Evolutionary conservation across 1,284 basidiomycete genomes (phyloP).

Genomic region (Agaricales sp.): DNA sequence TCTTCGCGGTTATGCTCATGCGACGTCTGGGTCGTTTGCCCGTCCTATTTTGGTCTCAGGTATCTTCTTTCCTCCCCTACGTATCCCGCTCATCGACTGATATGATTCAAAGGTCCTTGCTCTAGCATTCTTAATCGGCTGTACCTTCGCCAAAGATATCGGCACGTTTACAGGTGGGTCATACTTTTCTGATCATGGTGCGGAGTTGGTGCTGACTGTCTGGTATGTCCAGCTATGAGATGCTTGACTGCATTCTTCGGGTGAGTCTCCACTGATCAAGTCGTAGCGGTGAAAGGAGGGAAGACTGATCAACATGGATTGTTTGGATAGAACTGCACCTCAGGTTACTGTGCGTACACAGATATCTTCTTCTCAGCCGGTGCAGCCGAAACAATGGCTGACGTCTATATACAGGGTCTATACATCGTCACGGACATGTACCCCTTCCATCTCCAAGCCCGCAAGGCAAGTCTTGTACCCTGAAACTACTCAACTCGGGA

Average conservation of each 20-base stretch:
- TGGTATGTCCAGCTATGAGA: conserved; percentile 48
- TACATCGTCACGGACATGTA: conserved; percentile 61
- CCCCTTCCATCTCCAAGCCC: conserved; percentile 67
- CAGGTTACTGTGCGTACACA: conserved; percentile 63
- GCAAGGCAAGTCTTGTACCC: conserved; percentile 33
- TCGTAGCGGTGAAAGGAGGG: neutral
- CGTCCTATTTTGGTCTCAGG: conserved; percentile 55
- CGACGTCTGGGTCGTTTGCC: conserved; percentile 50
- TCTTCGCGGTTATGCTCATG: conserved; percentile 50
- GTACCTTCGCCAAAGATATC: conserved; percentile 43
- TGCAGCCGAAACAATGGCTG: neutral
- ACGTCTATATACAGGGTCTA: conserved; percentile 34
- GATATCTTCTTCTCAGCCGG: conserved; percentile 11
- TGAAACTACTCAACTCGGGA: conserved; percentile 1
- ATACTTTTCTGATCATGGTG: neutral
- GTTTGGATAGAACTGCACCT: conserved; percentile 40
- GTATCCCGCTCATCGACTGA: conserved; percentile 7
- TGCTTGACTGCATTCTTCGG: conserved; percentile 64
- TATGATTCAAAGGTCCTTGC: conserved; percentile 29
- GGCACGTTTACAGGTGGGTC: conserved; percentile 37
- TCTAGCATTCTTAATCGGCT: conserved; percentile 38
- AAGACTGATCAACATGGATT: neutral
- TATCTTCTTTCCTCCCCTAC: conserved; percentile 13
- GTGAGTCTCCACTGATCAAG: conserved; percentile 22
- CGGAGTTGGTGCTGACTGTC: conserved; percentile 1